A percentile compares a stretch with the other conserved stretches of the same genome.
These are phyloP conservation scores for Sordariomycetes sp. DNA, from an alignment of 2,329 filamentous ascomycete species.

Conservation along the genomic window DNA sequence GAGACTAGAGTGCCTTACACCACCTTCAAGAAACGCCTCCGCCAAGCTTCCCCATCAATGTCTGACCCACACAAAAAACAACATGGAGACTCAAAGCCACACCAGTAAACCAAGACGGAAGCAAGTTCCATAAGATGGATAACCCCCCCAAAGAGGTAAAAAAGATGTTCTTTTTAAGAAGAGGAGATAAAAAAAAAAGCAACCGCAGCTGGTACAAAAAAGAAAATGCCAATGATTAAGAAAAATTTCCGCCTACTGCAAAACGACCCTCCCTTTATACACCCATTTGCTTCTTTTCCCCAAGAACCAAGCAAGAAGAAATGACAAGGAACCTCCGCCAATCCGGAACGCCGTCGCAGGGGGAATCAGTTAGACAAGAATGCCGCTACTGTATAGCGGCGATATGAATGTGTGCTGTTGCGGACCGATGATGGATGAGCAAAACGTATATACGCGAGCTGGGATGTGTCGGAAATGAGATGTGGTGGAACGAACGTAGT, in stretches of 20 bases:
- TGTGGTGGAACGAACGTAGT: background rate
- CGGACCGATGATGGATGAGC: background rate
- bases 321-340: background rate
- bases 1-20: too few species aligned
- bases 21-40: too few species aligned
- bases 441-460: background rate
- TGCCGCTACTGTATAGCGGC: background rate
- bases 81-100: too few species aligned
- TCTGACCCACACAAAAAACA: too few species aligned
- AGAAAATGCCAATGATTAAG: background rate
- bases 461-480: background rate
- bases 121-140: background rate
- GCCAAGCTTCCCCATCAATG: too few species aligned
- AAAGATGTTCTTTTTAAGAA: background rate
- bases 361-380: background rate
- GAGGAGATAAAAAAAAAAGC: background rate
- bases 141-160: background rate
- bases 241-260: background rate
- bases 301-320: background rate
- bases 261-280: background rate
- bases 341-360: background rate
- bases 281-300: background rate
- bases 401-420: background rate
- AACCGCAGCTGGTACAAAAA: background rate
- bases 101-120: background rate